phyloP scores from a whole-genome alignment of 2,329 filamentous ascomycete species.

The Colletotrichum godetiae region DNA sequence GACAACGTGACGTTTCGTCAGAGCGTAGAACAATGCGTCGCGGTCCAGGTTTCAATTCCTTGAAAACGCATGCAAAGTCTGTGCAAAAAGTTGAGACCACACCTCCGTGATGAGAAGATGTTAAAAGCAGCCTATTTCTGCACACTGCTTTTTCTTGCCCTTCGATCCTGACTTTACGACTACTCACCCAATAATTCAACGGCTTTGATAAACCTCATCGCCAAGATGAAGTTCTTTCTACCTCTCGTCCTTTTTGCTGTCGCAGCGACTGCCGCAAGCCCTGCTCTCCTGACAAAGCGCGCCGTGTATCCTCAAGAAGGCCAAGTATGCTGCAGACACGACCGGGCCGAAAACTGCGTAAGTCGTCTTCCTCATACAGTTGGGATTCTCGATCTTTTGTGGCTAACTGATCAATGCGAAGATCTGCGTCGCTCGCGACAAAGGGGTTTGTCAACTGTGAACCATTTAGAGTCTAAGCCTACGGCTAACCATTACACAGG shows the following conservation, averaged over 20 bases:
- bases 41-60: background rate
- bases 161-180: no score
- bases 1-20: background rate
- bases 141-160: no score
- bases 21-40: background rate
- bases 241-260: background rate
- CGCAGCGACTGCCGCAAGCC: background rate
- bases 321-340: background rate
- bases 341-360: background rate
- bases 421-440: background rate
- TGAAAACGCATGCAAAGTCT: background rate
- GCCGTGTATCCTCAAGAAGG: background rate
- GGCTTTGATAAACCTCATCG: background rate
- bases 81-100: background rate
- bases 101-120: background rate
- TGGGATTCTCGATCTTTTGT: background rate
- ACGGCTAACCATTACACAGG: background rate
- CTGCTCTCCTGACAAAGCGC: background rate
- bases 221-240: background rate
- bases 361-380: background rate
- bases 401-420: background rate
- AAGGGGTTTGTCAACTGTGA: background rate
- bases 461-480: background rate
- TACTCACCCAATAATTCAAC: background rate
- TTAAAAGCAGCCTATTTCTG: background rate